A percentile compares a stretch with the other conserved stretches of the same genome.
phyloP scores from a whole-genome alignment of 805 yeast species.

The Wickerhamiella cacticola region DNA sequence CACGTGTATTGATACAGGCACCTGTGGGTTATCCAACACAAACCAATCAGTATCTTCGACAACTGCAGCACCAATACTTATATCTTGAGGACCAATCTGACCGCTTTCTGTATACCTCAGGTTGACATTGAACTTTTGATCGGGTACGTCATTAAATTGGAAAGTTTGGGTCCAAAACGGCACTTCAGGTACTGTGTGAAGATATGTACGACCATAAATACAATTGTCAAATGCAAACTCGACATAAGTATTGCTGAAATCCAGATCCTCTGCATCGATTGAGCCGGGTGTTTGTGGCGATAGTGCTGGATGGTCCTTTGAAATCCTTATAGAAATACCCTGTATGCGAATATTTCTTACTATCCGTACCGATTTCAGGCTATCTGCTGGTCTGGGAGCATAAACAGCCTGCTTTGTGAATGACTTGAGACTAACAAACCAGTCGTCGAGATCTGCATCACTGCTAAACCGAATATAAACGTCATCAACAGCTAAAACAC shows the following conservation, averaged over 20 bases:
- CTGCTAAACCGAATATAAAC: conserved; percentile 21
- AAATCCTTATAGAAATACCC: conserved; percentile 4
- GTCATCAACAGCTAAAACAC: conserved; percentile 21
- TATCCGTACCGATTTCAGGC: conserved; percentile 18
- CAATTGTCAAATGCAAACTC: conserved; percentile 63
- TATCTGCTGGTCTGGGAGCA: conserved; percentile 10
- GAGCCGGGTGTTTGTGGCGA: conserved; percentile 11
- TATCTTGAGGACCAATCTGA: conserved; percentile 24
- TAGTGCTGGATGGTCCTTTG: conserved; percentile 9
- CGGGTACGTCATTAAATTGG: conserved; percentile 39
- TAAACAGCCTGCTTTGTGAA: conserved; percentile 24
- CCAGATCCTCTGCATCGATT: conserved; percentile 12
- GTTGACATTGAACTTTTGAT: conserved; percentile 30
- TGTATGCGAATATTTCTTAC: conserved; percentile 9
- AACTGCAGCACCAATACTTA: conserved; percentile 5
- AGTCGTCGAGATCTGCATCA: conserved; percentile 26
- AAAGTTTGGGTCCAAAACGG: conserved; percentile 84
- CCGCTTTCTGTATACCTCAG: conserved; percentile 28
- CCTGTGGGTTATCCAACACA: conserved; percentile 10
- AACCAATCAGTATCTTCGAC: conserved; percentile 12
- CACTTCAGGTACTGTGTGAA: conserved; percentile 36
- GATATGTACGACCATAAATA: conserved; percentile 69
- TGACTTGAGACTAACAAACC: conserved; percentile 25
- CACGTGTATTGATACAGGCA: conserved; percentile 22
- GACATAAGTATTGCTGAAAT: conserved; percentile 37